These are phyloP conservation scores for Colletotrichum tabaci DNA, from an alignment of 2,329 filamentous ascomycete species.

Conservation along the genomic window DNA sequence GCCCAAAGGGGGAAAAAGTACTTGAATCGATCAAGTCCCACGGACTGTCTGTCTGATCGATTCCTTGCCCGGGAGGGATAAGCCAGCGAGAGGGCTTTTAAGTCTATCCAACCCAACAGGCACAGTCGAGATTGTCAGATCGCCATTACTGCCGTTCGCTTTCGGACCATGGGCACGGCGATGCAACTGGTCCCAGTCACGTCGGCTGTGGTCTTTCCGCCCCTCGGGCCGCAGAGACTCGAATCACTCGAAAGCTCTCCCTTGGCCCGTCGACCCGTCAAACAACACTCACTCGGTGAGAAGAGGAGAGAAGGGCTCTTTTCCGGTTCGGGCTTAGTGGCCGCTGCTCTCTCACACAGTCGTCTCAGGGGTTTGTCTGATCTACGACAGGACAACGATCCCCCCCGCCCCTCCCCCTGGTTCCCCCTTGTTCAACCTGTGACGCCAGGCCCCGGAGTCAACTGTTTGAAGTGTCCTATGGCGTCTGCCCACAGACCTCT, in stretches of 20 bases:
- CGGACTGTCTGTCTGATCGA: background rate
- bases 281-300: background rate
- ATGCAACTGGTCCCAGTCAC: constrained; percentile 15
- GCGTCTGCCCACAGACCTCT: constrained; percentile 26
- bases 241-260: background rate
- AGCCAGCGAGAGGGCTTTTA: constrained; percentile 1
- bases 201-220: constrained; percentile 30
- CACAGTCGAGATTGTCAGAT: constrained; percentile 20
- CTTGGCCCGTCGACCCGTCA: background rate
- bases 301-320: constrained; percentile 2
- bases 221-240: constrained; percentile 14
- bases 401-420: constrained; percentile 7
- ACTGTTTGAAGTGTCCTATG: constrained; percentile 33
- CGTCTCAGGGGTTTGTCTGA: constrained; percentile 43
- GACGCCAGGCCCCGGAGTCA: constrained; percentile 28
- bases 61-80: background rate
- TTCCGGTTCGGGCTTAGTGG: constrained; percentile 17
- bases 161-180: constrained; percentile 8
- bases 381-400: constrained; percentile 17
- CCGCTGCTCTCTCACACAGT: constrained; percentile 13
- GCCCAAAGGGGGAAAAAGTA: too few relatives aligned
- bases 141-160: constrained; percentile 3
- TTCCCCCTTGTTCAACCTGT: constrained; percentile 27
- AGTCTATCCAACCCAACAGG: constrained; percentile 28
- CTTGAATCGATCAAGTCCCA: background rate